Base-by-base conservation (phyloP, 371 early-diverging fungal species). In the Mortierella sp. region DNA sequence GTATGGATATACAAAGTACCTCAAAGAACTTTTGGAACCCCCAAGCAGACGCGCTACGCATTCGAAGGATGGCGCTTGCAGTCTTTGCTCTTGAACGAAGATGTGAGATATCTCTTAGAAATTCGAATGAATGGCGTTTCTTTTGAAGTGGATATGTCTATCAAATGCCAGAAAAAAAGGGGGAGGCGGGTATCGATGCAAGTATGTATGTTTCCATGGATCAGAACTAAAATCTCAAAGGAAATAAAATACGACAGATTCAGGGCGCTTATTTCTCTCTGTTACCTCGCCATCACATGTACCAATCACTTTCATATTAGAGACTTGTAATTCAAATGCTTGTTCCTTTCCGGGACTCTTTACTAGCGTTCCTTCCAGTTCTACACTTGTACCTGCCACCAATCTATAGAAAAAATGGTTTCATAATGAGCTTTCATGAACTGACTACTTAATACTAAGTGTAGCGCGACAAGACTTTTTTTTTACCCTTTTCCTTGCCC, bases 101-200 rank as follows among this genome's bases (percentile, higher is more conserved):
- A 77, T 97, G 95, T 3, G 91, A 87, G 62, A 90, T 90, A 24
- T 92, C 91, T 67, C 97, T 89, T 63, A 97, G 73, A 83, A 94
- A 95, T 67, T 96, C 96, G 21, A 90, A 81, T 0, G 93, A 84
- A 69, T 96, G 94, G 24, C 89, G 86, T 70, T 95, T 95, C 87
- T 97, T 97, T 85, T 96, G 96, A 57, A 97, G 83, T 2, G 97
- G 97, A 68, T 97, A 97, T 15, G 88, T 83, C 92, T 93, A 76
- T 0, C 24, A 19, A 21, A 65, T 10, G 33, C 41, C 22, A 41
- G 13, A 58, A 10, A 19, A n/a, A n/a, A n/a, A n/a, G n/a, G n/a
- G n/a, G n/a, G n/a, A n/a, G n/a, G n/a, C n/a, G 36, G 5, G 19
- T 47, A 15, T n/a, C 13, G 6, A 41, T 28, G 24, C 3, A 6